These are phyloP conservation scores for Cochlearia excelsa DNA, from an alignment of 345 rosid species.

Conservation along the genomic window DNA sequence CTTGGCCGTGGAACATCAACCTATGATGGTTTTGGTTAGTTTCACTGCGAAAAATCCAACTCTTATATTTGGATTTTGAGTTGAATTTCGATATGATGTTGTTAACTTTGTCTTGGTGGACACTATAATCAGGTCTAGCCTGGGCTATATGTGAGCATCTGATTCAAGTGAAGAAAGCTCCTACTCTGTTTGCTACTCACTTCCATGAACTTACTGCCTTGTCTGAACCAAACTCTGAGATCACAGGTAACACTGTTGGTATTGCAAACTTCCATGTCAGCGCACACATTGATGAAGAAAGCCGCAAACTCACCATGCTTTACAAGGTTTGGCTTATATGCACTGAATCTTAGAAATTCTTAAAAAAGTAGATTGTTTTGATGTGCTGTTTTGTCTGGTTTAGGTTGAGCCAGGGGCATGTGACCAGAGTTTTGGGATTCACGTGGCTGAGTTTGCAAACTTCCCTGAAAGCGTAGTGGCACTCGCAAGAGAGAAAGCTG, in stretches of 20 bases:
- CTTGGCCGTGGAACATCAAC: slow-evolving; percentile 98
- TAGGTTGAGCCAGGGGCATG: slow-evolving; percentile 93
- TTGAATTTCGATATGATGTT: slow-evolving; percentile 1
- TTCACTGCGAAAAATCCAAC: not conserved
- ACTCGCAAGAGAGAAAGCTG: slow-evolving; percentile 91
- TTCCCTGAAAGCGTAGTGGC: slow-evolving; percentile 92
- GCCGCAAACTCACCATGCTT: slow-evolving; percentile 90
- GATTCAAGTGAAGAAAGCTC: slow-evolving; percentile 82
- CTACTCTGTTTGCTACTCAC: slow-evolving; percentile 93
- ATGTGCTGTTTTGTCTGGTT: slow-evolving; percentile 19
- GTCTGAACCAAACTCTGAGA: slow-evolving; percentile 53
- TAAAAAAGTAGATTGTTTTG: slow-evolving; percentile 8
- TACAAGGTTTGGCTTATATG: slow-evolving; percentile 57
- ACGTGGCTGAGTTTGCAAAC: slow-evolving; percentile 96
- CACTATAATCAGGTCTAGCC: slow-evolving; percentile 64
- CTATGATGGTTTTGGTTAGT: slow-evolving; percentile 96
- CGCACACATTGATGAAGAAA: slow-evolving; percentile 83
- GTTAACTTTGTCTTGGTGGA: slow-evolving; percentile 13
- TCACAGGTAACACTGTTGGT: slow-evolving; percentile 52
- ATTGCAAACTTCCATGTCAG: slow-evolving; percentile 94
- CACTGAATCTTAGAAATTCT: not conserved
- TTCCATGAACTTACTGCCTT: slow-evolving; percentile 96
- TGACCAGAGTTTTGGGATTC: slow-evolving; percentile 99
- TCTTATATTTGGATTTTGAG: not conserved
- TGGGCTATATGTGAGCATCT: slow-evolving; percentile 99